Evolutionary conservation across 371 early-diverging fungal species (phyloP).

Genomic region (Capniomyces stellatus): DNA sequence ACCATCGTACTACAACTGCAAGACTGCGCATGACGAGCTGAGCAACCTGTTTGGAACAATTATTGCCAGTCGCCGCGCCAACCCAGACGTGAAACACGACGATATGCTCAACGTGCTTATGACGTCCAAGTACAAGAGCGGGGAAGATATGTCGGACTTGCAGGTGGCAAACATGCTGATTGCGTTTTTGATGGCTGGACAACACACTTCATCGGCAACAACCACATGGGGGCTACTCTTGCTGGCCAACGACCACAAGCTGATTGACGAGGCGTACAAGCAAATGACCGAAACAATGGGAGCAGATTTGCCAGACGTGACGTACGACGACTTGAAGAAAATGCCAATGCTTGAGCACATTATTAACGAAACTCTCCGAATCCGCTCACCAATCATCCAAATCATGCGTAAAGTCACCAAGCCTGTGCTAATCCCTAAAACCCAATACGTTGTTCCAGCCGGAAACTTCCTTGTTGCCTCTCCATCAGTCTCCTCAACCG

Average conservation of each 20-base stretch:
- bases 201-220: constrained; percentile 89
- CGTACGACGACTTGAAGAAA: constrained; percentile 61
- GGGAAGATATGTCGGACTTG: constrained; percentile 49
- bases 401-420: constrained; percentile 82
- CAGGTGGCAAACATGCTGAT: constrained; percentile 89
- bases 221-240: constrained; percentile 79
- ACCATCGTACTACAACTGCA: constrained; percentile 62
- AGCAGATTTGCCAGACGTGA: constrained; percentile 18
- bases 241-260: constrained; percentile 59
- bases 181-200: constrained; percentile 88
- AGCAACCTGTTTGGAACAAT: constrained; percentile 59
- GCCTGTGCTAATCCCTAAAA: constrained; percentile 41
- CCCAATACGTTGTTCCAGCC: constrained; percentile 67
- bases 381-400: constrained; percentile 83
- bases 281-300: constrained; percentile 41
- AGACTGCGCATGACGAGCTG: constrained; percentile 69
- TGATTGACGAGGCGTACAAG: constrained; percentile 33
- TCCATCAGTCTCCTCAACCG: constrained; percentile 68
- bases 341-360: constrained; percentile 57
- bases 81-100: constrained; percentile 22
- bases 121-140: constrained; percentile 74
- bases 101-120: constrained; percentile 77
- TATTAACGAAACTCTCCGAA: constrained; percentile 79
- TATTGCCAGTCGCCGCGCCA: constrained; percentile 56
- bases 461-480: constrained; percentile 75